Evolutionary conservation across 2,329 filamentous ascomycete species (phyloP).

Genomic region (Orbilia blumenaviensis): DNA sequence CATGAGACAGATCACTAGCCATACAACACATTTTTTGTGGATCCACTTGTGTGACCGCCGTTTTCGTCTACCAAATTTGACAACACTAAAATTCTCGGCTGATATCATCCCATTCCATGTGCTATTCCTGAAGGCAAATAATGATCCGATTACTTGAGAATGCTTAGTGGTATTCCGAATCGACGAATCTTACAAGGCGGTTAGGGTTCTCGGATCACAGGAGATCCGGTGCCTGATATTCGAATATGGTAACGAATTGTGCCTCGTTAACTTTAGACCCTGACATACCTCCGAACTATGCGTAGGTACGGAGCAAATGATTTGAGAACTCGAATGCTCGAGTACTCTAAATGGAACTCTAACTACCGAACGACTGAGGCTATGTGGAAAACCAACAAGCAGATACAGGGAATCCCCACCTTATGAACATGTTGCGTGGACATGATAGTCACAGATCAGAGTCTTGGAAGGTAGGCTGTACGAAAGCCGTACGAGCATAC

Average conservation of each 20-base stretch:
- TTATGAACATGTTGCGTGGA: background rate
- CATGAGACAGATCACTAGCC: background rate
- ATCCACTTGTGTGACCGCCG: background rate
- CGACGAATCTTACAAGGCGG: background rate
- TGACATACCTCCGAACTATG: too few relatives aligned
- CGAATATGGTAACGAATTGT: background rate
- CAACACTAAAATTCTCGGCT: background rate
- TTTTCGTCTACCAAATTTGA: background rate
- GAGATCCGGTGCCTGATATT: background rate
- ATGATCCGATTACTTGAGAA: background rate
- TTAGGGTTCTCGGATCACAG: background rate
- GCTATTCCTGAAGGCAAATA: background rate
- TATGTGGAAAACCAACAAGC: background rate
- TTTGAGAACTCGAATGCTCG: background rate
- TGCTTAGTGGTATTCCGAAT: background rate
- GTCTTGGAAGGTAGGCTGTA: constrained; percentile 18
- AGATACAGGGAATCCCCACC: background rate
- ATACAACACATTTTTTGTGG: background rate
- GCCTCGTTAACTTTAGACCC: background rate
- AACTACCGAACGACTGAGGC: constrained; percentile 2
- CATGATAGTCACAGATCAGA: background rate
- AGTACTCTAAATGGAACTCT: background rate
- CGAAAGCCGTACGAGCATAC: constrained; percentile 1
- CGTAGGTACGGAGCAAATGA: too few relatives aligned
- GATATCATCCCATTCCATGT: background rate